Evolutionary conservation across 208 protist species (phyloP).

Genomic region (Phytomonas francai): DNA sequence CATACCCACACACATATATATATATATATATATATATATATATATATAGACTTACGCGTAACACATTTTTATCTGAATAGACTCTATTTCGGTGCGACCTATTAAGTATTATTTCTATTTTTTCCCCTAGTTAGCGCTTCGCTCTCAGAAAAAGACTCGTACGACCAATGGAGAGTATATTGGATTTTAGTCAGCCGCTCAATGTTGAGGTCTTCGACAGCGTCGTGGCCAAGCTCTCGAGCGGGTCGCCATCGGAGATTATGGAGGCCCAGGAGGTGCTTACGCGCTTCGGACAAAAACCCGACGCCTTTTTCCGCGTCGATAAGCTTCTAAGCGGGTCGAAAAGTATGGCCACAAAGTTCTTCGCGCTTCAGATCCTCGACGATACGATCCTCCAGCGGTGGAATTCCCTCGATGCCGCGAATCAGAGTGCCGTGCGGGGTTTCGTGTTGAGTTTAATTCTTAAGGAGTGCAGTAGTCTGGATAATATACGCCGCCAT

Average conservation of each 20-base stretch:
- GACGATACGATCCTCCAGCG: slow-evolving; percentile 89
- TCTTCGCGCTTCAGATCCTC: slow-evolving; percentile 91
- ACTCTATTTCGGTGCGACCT: background rate
- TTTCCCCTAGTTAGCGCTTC: background rate
- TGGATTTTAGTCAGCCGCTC: slow-evolving; percentile 64
- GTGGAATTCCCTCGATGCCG: slow-evolving; percentile 93
- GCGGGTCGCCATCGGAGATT: slow-evolving; percentile 38
- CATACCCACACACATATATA: slow-evolving; percentile 1
- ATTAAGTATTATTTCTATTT: background rate
- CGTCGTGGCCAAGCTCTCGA: slow-evolving; percentile 49
- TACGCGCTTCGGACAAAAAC: slow-evolving; percentile 84
- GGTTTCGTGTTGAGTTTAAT: slow-evolving; percentile 95
- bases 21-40: background rate
- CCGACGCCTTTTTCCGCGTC: slow-evolving; percentile 89
- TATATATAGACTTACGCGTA: background rate
- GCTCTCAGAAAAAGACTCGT: background rate
- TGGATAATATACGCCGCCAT: slow-evolving; percentile 38
- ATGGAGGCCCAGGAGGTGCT: slow-evolving; percentile 82
- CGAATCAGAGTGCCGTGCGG: slow-evolving; percentile 91
- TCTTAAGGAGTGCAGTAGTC: slow-evolving; percentile 74
- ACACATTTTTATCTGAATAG: background rate
- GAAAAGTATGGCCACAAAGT: slow-evolving; percentile 63
- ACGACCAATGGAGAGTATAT: slow-evolving; percentile 43
- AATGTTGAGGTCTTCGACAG: slow-evolving; percentile 68
- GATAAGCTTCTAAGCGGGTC: slow-evolving; percentile 88